These are phyloP conservation scores for Acer campestre DNA, from an alignment of 345 rosid genomes.

Conservation along the genomic window DNA sequence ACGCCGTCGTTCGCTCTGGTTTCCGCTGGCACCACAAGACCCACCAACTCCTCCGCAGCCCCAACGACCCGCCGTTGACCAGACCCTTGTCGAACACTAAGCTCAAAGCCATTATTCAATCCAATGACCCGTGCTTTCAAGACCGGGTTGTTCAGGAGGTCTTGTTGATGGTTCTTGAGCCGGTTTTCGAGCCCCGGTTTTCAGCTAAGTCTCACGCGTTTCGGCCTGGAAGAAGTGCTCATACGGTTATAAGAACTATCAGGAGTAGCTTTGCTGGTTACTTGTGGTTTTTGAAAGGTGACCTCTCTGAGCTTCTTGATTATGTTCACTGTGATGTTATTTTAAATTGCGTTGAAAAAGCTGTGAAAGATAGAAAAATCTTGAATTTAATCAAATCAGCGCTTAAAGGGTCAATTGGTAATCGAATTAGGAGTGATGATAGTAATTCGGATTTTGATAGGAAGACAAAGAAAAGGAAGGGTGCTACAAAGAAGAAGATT, in stretches of 20 bases:
- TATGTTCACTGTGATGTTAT: constrained; percentile 51
- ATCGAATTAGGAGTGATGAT: constrained; percentile 26
- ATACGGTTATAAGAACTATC: constrained; percentile 83
- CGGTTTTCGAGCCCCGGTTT: constrained; percentile 78
- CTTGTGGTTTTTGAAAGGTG: constrained; percentile 88
- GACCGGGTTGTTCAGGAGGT: constrained; percentile 93
- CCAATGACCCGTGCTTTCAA: constrained; percentile 72
- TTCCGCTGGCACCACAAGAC: constrained; percentile 82
- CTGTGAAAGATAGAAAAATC: constrained; percentile 72
- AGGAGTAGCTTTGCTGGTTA: constrained; percentile 92
- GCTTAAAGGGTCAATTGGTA: constrained; percentile 37
- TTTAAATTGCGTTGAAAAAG: constrained; percentile 57
- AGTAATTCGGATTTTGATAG: constrained; percentile 39
- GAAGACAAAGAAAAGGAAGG: constrained; percentile 48
- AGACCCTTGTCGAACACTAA: constrained; percentile 59
- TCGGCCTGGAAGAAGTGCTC: constrained; percentile 92
- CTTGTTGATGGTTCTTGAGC: constrained; percentile 79
- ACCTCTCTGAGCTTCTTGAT: constrained; percentile 62
- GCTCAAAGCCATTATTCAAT: constrained; percentile 47
- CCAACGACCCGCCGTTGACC: constrained; percentile 48
- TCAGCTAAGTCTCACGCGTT: constrained; percentile 73
- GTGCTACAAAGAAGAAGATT: constrained; percentile 70
- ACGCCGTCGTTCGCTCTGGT: constrained; percentile 51
- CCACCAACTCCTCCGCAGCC: constrained; percentile 65
- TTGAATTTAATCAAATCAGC: constrained; percentile 62